Base-by-base conservation (phyloP, 805 yeast species). In the Cyberlindnera sargentensis region DNA sequence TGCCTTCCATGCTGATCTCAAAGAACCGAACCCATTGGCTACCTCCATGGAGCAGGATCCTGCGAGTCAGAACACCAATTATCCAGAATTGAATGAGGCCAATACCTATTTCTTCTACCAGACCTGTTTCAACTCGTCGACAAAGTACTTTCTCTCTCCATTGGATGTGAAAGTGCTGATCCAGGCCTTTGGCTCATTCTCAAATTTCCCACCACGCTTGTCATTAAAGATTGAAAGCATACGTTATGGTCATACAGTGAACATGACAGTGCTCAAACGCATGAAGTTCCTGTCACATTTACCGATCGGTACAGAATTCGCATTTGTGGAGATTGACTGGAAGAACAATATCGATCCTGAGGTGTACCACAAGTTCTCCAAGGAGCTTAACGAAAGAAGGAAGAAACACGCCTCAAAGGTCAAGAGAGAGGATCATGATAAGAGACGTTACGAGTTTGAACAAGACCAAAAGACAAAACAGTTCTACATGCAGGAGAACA, bases 271-370 rank as follows among this genome's bases (percentile, higher is more conserved):
- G 3, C 50, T 83, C 55, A 73, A 75, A 41, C 77, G 80, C 50
- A 73, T 73, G 59, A 90, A 88, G 61, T 88, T 84, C 60, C 64
- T 93, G 44, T 73, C 84, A 1, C 91, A 91, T 61, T 63, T 89
- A 24, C 97, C 99, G 0, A 60, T 77, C 28, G 97, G 97, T 2
- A 83, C 96, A 0, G 84, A 83, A 41, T 62, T 91, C 36, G 95
- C 89, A 8, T 80, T 86, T 49, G 58, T 93, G 43, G 98, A 93
- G 54, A 75, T 96, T 41, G 82, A 87, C 58, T 91, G 98, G 98
- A 42, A 70, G 66, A 71, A 54, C 25, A 42, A 57, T 31, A 54
- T 75, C 6, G 72, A 76, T 3, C 61, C 64, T 8, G 75, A 73
- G 29, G 64, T 74, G 2, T 67, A 64, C 45, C 63, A 65, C 3